phyloP scores from a whole-genome alignment of 2,329 filamentous ascomycete genomes.

The Metarhizium album region DNA sequence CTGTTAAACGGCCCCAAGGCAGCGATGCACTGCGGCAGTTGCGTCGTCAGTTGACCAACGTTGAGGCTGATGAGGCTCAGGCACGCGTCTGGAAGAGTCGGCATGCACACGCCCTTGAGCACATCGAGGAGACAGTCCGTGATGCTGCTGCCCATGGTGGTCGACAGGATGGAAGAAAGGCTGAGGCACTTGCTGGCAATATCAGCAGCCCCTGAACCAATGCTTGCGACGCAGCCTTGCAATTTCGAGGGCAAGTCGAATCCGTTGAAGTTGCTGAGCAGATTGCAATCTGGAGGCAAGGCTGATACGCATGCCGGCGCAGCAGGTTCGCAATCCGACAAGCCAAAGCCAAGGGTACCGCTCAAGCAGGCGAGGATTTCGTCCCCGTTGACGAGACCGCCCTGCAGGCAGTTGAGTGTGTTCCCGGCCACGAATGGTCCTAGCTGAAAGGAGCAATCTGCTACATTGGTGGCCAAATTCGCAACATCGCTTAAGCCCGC shows the following conservation, averaged over 20 bases:
- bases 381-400: neutral
- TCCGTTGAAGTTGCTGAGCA: neutral
- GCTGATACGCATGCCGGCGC: neutral
- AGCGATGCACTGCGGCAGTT: constrained; percentile 1
- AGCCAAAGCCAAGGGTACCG: neutral
- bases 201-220: neutral
- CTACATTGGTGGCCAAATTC: neutral
- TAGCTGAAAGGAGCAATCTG: neutral
- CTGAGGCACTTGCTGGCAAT: neutral
- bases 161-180: neutral
- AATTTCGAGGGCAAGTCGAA: neutral
- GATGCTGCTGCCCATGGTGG: neutral
- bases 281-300: neutral
- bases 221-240: neutral
- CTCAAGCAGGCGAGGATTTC: constrained; percentile 3
- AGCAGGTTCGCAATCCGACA: neutral
- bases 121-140: constrained; percentile 4
- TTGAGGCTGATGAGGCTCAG: neutral
- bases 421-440: constrained; percentile 3
- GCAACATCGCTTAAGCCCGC: neutral
- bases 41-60: neutral
- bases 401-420: neutral
- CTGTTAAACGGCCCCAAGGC: constrained; percentile 6
- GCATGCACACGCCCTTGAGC: constrained; percentile 3
- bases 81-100: constrained; percentile 6